Conservation (phyloP, 2,329 filamentous ascomycete genomes). For the Eurotiales sp. region DNA sequence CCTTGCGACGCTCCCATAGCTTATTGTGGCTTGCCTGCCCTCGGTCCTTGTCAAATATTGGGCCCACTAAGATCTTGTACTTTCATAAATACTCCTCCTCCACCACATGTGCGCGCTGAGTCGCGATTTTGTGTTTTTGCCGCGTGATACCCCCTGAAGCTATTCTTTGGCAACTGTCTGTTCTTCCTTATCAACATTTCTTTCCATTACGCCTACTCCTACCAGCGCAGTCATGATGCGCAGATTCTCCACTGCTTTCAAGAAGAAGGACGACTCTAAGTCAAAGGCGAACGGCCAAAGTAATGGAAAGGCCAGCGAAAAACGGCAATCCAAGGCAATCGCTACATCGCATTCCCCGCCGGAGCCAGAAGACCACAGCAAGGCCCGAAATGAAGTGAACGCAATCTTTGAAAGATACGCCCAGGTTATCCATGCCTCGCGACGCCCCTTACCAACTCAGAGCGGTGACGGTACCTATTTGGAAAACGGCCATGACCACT, state of each 20-base stretch:
- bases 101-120: slow-evolving; percentile 3
- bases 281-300: slow-evolving; percentile 25
- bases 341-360: slow-evolving; percentile 20
- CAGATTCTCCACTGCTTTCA: slow-evolving; percentile 38
- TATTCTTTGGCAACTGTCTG: slow-evolving; percentile 9
- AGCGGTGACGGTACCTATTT: slow-evolving; percentile 61
- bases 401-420: slow-evolving; percentile 43
- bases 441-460: slow-evolving; percentile 60
- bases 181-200: slow-evolving; percentile 15
- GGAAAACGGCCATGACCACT: slow-evolving; percentile 40
- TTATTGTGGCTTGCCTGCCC: slow-evolving; percentile 4
- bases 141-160: slow-evolving; percentile 10
- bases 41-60: background rate
- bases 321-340: slow-evolving; percentile 31
- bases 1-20: background rate
- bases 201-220: background rate
- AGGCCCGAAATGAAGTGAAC: slow-evolving; percentile 39
- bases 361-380: slow-evolving; percentile 23
- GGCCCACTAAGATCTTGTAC: slow-evolving; percentile 7
- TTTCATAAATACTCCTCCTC: slow-evolving; percentile 18
- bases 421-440: slow-evolving; percentile 51
- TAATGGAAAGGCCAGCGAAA: slow-evolving; percentile 18
- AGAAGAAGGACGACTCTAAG: slow-evolving; percentile 35
- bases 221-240: slow-evolving; percentile 24
- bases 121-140: background rate